phyloP scores from a whole-genome alignment of 192 early-diverging fungal genomes.

The Phycomyces nitens region DNA sequence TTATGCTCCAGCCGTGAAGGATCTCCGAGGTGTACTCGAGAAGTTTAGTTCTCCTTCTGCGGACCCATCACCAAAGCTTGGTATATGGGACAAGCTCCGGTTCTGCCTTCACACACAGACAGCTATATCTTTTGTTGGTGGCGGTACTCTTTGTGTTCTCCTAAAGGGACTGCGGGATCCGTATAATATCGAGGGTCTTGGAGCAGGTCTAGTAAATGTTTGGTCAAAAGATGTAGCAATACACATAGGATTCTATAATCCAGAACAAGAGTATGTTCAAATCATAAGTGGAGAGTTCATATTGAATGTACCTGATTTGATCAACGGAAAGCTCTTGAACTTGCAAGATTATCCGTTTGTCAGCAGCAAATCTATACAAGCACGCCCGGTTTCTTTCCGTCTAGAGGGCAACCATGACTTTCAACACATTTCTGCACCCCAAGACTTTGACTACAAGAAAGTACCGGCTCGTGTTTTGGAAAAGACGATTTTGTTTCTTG shows the following conservation, averaged over 20 bases:
- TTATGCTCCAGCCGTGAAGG: constrained; percentile 29
- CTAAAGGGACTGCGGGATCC: constrained; percentile 34
- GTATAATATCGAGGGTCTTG: constrained; percentile 22
- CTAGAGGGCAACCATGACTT: too few relatives aligned
- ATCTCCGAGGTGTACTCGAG: constrained; percentile 29
- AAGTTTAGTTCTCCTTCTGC: constrained; percentile 19
- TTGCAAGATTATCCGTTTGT: neutral
- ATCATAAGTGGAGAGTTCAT: constrained; percentile 31
- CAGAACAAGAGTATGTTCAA: constrained; percentile 33
- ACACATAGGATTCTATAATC: constrained; percentile 31
- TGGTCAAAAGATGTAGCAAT: constrained; percentile 28
- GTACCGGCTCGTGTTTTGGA: too few relatives aligned
- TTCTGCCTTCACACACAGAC: constrained; percentile 28
- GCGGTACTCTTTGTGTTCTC: constrained; percentile 26
- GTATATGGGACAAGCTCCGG: constrained; percentile 37
- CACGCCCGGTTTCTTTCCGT: neutral
- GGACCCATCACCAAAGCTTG: constrained; percentile 30
- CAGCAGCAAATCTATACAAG: neutral
- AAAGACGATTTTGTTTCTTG: too few relatives aligned
- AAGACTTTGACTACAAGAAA: too few relatives aligned
- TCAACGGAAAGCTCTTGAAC: constrained; percentile 8
- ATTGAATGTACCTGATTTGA: constrained; percentile 33
- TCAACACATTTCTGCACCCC: too few relatives aligned
- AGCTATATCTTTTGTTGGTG: constrained; percentile 16
- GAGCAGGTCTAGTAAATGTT: constrained; percentile 31